Conservation (phyloP, 371 early-diverging fungal genomes). For the Coemansia sp. region DNA sequence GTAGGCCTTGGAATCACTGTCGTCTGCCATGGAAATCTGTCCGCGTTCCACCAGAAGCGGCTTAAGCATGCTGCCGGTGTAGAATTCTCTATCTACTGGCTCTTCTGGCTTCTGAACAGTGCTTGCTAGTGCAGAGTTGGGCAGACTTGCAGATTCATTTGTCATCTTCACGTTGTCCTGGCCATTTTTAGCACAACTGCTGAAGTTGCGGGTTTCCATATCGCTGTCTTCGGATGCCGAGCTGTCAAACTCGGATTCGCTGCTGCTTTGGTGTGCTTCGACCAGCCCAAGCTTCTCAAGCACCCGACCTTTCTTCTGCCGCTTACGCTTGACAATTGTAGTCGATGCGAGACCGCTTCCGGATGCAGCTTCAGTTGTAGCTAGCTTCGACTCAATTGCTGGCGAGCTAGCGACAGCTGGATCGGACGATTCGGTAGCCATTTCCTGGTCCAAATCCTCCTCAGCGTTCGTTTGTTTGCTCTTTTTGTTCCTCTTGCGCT, state of each 20-base stretch:
- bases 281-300: conserved; percentile 38
- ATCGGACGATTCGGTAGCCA: background rate
- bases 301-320: conserved; percentile 50
- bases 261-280: conserved; percentile 12
- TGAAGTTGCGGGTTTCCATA: background rate
- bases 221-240: conserved; percentile 36
- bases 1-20: conserved; percentile 56
- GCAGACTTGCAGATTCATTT: background rate
- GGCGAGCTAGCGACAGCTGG: no score
- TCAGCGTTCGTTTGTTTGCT: background rate
- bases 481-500: conserved; percentile 3
- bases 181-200: background rate
- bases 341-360: conserved; percentile 37
- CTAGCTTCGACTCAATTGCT: background rate
- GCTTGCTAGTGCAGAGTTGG: background rate
- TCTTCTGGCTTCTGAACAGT: background rate
- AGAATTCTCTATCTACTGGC: background rate
- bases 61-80: conserved; percentile 40
- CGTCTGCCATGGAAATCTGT: background rate
- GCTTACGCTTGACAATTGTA: conserved; percentile 42
- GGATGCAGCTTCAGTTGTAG: conserved; percentile 7
- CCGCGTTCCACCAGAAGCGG: conserved; percentile 34
- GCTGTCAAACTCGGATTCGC: conserved; percentile 46
- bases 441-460: background rate
- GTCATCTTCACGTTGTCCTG: background rate